Base-by-base conservation (phyloP, 2,329 filamentous ascomycete genomes). In the Fusarium pseudoanthophilum region DNA sequence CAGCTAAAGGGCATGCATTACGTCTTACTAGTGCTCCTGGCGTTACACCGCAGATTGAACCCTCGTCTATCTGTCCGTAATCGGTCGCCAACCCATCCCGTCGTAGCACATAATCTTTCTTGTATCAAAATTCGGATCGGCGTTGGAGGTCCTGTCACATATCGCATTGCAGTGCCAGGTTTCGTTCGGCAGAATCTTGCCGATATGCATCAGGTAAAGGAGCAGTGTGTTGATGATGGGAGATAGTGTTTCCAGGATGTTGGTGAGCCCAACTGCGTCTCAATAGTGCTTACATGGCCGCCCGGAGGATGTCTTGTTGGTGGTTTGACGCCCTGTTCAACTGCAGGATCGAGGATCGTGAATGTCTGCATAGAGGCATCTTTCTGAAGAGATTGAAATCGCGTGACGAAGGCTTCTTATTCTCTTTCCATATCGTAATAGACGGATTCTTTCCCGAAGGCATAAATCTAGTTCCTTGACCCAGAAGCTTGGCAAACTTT, bases 261-360 rank as follows among this genome's bases (percentile, higher is more conserved):
- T 15, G 18, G 8, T 21, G 16, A 9, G 4, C 7, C 18, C 11
- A 9, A 20, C 6, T 26, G 24, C 24, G 13, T 28, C 4, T 26
- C 5, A 18, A 21, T 9, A 14, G 26, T 21, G 43, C 24, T 46
- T 14, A 20, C 24, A 28, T 5, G 16, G 24, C 8, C 5, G 18
- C 0, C 3, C 9, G n/a, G 21, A 46, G 7, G 18, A 11, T 20
- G 6, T 11, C 11, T 1, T 14, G 11, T 21, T 18, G 16, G 14
- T 5, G 7, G 8, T 42, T n/a, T 42, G 14, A 15, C 9, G 5
- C 21, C 14, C 7, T 9, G 43, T 28, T 46, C 10, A 11, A 4
- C 16, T 28, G 24, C 7, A 28, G 4, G 7, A 20, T 13, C 24
- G 24, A 24, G 4, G n/a, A 14, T 28, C 26, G 7, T 46, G 18